A percentile compares a stretch with the other conserved stretches of the same genome.
These are phyloP conservation scores for Mycocentrospora acerina DNA, from an alignment of 2,329 filamentous ascomycete species.

Conservation along the genomic window DNA sequence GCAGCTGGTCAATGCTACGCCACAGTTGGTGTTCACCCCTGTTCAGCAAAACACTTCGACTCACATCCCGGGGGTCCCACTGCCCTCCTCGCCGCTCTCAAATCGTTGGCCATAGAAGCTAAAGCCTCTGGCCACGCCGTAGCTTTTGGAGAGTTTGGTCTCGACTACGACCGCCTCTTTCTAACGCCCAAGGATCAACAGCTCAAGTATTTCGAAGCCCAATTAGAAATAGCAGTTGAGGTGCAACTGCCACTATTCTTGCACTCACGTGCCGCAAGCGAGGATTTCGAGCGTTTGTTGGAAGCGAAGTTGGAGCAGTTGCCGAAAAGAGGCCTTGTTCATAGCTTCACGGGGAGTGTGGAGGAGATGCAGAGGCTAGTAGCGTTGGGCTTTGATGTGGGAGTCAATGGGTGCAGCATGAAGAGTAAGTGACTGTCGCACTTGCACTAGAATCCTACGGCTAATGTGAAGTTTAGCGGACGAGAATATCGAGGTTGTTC, in stretches of 20 bases:
- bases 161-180: constrained; percentile 92
- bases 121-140: constrained; percentile 62
- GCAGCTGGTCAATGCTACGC: constrained; percentile 79
- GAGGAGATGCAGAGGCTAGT: constrained; percentile 84
- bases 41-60: constrained; percentile 78
- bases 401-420: constrained; percentile 95
- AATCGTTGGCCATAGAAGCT: constrained; percentile 62
- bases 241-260: constrained; percentile 86
- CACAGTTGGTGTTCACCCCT: constrained; percentile 93
- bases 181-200: constrained; percentile 79
- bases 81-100: constrained; percentile 60
- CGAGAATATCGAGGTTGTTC: constrained; percentile 82
- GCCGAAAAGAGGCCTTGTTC: constrained; percentile 78
- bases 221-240: constrained; percentile 75
- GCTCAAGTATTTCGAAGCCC: constrained; percentile 78
- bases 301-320: constrained; percentile 64
- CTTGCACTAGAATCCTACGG: background rate
- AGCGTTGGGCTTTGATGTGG: constrained; percentile 80
- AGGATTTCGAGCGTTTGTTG: constrained; percentile 61
- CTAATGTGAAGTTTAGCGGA: constrained; percentile 25
- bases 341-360: constrained; percentile 87
- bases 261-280: constrained; percentile 82
- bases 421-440: constrained; percentile 60
- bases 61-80: constrained; percentile 59
- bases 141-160: constrained; percentile 91